Evolutionary conservation across 2,329 filamentous ascomycete genomes (phyloP).

Genomic region (Aspergillus terreus): DNA sequence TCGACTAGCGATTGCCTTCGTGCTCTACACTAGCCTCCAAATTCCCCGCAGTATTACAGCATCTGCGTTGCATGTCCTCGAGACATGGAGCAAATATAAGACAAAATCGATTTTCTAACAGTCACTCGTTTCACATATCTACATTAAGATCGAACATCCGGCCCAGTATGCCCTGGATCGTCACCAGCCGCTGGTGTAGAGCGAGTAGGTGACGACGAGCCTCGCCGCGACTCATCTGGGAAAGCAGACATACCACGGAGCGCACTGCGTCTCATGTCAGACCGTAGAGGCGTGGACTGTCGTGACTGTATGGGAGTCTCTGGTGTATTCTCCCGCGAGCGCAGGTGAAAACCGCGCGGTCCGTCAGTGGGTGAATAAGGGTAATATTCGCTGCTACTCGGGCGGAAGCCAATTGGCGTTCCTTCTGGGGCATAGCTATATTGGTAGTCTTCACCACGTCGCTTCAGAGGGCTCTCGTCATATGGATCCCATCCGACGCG

Average conservation of each 20-base stretch:
- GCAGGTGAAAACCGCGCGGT: constrained; percentile 24
- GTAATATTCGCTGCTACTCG: constrained; percentile 20
- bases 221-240: constrained; percentile 16
- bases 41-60: too few relatives aligned
- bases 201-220: constrained; percentile 34
- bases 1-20: too few relatives aligned
- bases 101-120: too few relatives aligned
- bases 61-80: too few relatives aligned
- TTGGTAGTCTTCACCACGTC: constrained; percentile 63
- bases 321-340: constrained; percentile 31
- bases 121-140: neutral
- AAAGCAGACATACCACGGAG: constrained; percentile 21
- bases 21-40: too few relatives aligned
- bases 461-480: constrained; percentile 66
- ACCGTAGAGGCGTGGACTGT: constrained; percentile 20
- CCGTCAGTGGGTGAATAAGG: constrained; percentile 25
- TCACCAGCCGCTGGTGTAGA: constrained; percentile 23
- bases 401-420: constrained; percentile 21
- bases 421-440: constrained; percentile 35
- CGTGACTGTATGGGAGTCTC: constrained; percentile 22
- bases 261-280: constrained; percentile 17
- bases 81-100: too few relatives aligned
- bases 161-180: constrained; percentile 25
- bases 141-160: constrained; percentile 1
- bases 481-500: constrained; percentile 69